These are phyloP conservation scores for Wallacemonas rigidus DNA, from an alignment of 208 protist genomes.

Conservation along the genomic window DNA sequence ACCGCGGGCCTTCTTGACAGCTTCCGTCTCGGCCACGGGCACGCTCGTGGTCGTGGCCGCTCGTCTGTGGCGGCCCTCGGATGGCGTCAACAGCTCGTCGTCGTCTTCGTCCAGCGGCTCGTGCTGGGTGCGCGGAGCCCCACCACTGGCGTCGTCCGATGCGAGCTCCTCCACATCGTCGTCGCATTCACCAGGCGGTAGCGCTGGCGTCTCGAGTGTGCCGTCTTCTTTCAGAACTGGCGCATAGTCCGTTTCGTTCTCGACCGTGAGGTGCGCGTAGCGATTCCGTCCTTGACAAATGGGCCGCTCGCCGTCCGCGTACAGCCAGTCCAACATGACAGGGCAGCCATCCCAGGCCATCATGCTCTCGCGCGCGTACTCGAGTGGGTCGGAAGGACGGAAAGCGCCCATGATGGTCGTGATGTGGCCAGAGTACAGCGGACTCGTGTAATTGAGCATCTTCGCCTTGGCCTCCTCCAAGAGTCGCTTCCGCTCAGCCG, in stretches of 20 bases:
- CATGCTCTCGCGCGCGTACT: slow-evolving; percentile 42
- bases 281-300: slow-evolving; percentile 4
- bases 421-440: slow-evolving; percentile 56
- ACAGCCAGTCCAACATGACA: slow-evolving; percentile 39
- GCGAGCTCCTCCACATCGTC: slow-evolving; percentile 1
- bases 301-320: slow-evolving; percentile 31
- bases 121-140: slow-evolving; percentile 7
- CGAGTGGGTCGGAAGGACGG: slow-evolving; percentile 21
- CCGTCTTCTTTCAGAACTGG: background rate
- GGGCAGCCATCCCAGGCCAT: slow-evolving; percentile 43
- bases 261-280: slow-evolving; percentile 13
- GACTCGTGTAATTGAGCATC: slow-evolving; percentile 39
- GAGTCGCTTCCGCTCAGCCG: slow-evolving; percentile 21
- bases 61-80: background rate
- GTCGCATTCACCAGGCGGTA: slow-evolving; percentile 3
- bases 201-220: slow-evolving; percentile 1
- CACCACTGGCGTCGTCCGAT: background rate
- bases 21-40: background rate
- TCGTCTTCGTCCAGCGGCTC: slow-evolving; percentile 12
- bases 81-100: slow-evolving; percentile 14
- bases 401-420: slow-evolving; percentile 50
- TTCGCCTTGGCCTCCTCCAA: slow-evolving; percentile 12
- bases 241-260: slow-evolving; percentile 13
- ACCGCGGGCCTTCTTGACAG: slow-evolving; percentile 22
- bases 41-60: background rate